Evolutionary conservation across 805 yeast species (phyloP).

Genomic region (Metschnikowia reukaufii): DNA sequence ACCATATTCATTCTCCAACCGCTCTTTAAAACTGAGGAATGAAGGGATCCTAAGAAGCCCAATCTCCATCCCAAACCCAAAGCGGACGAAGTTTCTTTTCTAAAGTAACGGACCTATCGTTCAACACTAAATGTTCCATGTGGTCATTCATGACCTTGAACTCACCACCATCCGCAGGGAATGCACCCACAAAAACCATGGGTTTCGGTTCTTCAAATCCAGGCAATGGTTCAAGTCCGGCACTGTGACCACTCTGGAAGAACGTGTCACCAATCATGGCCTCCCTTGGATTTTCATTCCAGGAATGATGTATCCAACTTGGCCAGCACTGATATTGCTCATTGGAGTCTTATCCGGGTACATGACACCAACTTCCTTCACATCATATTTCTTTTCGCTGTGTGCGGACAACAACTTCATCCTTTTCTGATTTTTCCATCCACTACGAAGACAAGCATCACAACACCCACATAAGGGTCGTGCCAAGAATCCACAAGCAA

Average conservation of each 20-base stretch:
- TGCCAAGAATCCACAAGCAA: conserved; percentile 97
- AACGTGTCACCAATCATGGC: conserved; percentile 93
- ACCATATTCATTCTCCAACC: conserved; percentile 92
- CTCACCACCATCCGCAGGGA: conserved; percentile 92
- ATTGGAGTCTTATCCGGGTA: conserved; percentile 80
- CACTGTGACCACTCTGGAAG: conserved; percentile 55
- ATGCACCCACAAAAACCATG: conserved; percentile 98
- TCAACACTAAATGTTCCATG: conserved; percentile 81
- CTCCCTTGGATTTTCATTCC: conserved; percentile 89
- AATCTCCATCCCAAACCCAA: conserved; percentile 97
- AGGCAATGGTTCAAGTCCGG: conserved; percentile 71
- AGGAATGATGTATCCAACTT: conserved; percentile 91
- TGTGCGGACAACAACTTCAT: conserved; percentile 76
- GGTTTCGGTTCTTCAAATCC: conserved; percentile 98
- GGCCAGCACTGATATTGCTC: conserved; percentile 74
- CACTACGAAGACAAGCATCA: conserved; percentile 76
- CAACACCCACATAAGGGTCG: conserved; percentile 89
- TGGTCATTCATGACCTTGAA: conserved; percentile 88
- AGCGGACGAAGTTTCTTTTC: conserved; percentile 92
- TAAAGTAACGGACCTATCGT: conserved; percentile 87
- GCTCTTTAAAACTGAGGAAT: conserved; percentile 90
- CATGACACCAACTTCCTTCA: conserved; percentile 93
- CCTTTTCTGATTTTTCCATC: conserved; percentile 81
- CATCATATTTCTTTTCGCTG: conserved; percentile 74
- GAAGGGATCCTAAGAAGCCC: conserved; percentile 91